Base-by-base conservation (phyloP, 1,139 yeast species). In the Meyerozyma carpophila region DNA sequence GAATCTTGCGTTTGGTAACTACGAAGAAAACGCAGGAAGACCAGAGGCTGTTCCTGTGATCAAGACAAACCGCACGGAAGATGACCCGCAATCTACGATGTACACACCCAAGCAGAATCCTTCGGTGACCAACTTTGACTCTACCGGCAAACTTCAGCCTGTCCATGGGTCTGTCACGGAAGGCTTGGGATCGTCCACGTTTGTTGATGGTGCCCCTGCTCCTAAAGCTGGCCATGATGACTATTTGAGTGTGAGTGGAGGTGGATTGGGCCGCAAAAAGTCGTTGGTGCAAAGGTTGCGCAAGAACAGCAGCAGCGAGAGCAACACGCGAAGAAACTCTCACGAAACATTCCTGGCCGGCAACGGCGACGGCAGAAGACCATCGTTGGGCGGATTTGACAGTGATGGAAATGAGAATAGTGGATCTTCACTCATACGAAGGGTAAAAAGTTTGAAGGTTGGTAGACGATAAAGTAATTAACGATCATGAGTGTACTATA, bases 141-240 rank as follows among this genome's bases (percentile, higher is more conserved):
- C 95, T 3, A 77, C 79, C 43, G 67, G 68, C 36, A 84, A 82
- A 59, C 78, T 88, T 9, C 75, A 74, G 39, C 88, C 87, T 25
- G 79, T 91, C 14, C 96, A 91, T 61, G 98, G 98, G 14, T 79
- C 79, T 40, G 73, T 84, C 2, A 86, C 97, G 0, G 76, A 84
- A 44, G 98, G 98, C 1, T 74, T 93, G 42, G 98, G 98, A 3
- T 79, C 94, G 2, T 77, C 96, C 2, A 93, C 98, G 0, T 93
- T 93, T 61, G 63, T 93, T 51, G 98, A 93, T 62, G 98, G 98
- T 32, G 94, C 98, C 0, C 98, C 98, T 14, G 98, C 97, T 3
- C 83, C 95, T 26, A 62, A 57, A 66, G 70, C 43, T 20, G 57
- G 57, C 41, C 47, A 47, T 6, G 69, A 68, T 29, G 66, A 62